Conservation (phyloP, 2,329 filamentous ascomycete species). For the Aaosphaeria arxii region DNA sequence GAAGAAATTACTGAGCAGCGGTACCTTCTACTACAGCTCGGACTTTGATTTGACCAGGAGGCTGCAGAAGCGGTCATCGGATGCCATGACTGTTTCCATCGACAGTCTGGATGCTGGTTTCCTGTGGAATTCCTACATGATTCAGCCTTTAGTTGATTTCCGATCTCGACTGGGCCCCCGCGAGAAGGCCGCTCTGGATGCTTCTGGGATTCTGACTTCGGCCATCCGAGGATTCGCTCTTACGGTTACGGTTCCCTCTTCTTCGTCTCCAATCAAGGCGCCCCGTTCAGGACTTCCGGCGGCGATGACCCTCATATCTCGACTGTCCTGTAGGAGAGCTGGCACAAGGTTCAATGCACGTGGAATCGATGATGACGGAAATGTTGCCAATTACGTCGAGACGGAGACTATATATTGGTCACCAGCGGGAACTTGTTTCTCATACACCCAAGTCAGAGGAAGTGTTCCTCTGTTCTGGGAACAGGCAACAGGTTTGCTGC, state of each 20-base stretch:
- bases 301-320: constrained; percentile 83
- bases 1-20: constrained; percentile 87
- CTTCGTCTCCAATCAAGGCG: constrained; percentile 66
- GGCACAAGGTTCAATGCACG: constrained; percentile 96
- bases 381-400: constrained; percentile 98
- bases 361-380: constrained; percentile 94
- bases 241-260: constrained; percentile 79
- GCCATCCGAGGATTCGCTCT: constrained; percentile 91
- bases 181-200: constrained; percentile 78
- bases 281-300: constrained; percentile 72
- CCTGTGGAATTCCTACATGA: constrained; percentile 99
- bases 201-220: constrained; percentile 83
- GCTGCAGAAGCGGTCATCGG: constrained; percentile 79
- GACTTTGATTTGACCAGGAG: constrained; percentile 96
- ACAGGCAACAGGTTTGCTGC: constrained; percentile 80
- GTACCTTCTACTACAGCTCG: constrained; percentile 97
- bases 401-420: constrained; percentile 92
- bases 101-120: constrained; percentile 91
- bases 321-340: constrained; percentile 84
- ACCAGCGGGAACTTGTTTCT: constrained; percentile 75
- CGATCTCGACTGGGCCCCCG: constrained; percentile 72
- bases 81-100: constrained; percentile 78
- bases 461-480: constrained; percentile 98
- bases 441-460: constrained; percentile 87
- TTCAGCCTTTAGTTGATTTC: constrained; percentile 86